Percentiles rank a stretch among this genome's conserved stretches.
These are phyloP conservation scores for Aegle marmelos DNA, from an alignment of 345 rosid genomes.

Conservation along the genomic window DNA sequence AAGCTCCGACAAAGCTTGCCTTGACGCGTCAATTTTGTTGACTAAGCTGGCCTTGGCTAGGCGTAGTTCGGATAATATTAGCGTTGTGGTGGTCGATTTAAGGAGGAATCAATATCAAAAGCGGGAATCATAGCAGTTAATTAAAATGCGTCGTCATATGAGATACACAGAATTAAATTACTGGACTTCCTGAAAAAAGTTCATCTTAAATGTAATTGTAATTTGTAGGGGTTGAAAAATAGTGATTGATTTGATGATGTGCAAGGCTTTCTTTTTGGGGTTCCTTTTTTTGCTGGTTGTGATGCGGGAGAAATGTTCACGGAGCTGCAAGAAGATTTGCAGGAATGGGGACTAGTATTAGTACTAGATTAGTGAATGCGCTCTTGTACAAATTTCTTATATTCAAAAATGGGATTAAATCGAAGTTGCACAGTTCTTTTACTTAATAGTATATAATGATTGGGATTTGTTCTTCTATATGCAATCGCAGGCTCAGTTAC, in stretches of 20 bases:
- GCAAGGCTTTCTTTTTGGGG: background rate
- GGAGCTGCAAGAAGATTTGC: background rate
- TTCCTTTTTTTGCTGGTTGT: background rate
- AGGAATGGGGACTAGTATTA: background rate
- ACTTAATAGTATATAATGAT: too few species aligned
- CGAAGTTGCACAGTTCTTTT: too few species aligned
- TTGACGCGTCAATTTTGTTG: constrained; percentile 70
- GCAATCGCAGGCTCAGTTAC: too few species aligned
- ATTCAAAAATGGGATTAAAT: too few species aligned
- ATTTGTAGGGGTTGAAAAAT: background rate
- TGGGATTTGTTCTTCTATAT: too few species aligned
- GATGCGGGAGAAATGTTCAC: too few species aligned
- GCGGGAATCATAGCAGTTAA: background rate
- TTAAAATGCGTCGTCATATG: background rate
- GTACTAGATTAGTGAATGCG: background rate
- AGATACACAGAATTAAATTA: background rate
- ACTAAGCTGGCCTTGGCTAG: constrained; percentile 86
- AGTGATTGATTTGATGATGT: background rate
- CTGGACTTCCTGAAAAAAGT: background rate
- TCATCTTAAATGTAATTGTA: background rate
- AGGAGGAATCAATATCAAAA: constrained; percentile 28
- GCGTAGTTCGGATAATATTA: constrained; percentile 73
- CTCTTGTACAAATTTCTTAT: too few species aligned
- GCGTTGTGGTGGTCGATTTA: constrained; percentile 82
- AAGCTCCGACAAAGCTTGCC: constrained; percentile 62